A percentile compares a stretch with the other conserved stretches of the same genome.
phyloP scores from a whole-genome alignment of 1,139 yeast genomes.

The Geotrichum candidum region DNA sequence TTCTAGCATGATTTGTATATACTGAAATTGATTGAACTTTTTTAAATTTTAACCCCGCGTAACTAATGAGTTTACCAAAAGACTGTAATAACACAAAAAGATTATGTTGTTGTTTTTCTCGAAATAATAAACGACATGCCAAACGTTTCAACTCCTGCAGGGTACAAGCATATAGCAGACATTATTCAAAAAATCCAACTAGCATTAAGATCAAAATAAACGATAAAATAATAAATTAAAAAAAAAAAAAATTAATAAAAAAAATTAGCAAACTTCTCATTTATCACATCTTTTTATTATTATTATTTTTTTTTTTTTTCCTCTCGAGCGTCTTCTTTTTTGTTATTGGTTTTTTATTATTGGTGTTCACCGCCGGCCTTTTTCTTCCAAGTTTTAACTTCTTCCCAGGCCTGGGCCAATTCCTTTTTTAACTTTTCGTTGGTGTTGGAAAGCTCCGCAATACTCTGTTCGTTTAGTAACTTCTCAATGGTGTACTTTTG shows the following conservation, averaged over 20 bases:
- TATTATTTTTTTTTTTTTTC: no score
- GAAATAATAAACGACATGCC: no score
- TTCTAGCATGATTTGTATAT: conserved; percentile 6
- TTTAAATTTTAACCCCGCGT: background rate
- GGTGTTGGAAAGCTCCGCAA: conserved; percentile 67
- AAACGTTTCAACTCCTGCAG: no score
- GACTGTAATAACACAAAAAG: background rate
- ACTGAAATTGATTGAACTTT: background rate
- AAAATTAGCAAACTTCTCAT: no score
- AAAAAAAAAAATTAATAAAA: no score
- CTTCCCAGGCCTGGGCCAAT: conserved; percentile 87
- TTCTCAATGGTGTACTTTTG: conserved; percentile 95
- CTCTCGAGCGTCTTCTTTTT: background rate
- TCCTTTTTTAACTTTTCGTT: conserved; percentile 77
- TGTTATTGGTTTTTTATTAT: background rate
- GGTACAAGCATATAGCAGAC: no score
- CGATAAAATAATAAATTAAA: no score
- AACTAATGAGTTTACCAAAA: background rate
- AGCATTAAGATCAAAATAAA: no score
- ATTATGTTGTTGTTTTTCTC: no score
- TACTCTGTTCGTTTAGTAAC: conserved; percentile 84
- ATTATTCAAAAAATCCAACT: no score
- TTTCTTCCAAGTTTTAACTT: conserved; percentile 75
- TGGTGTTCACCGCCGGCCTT: background rate
- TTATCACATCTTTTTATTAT: no score